These are phyloP conservation scores for Pleurotus cornucopiae DNA, from an alignment of 768 basidiomycete species.

Conservation along the genomic window DNA sequence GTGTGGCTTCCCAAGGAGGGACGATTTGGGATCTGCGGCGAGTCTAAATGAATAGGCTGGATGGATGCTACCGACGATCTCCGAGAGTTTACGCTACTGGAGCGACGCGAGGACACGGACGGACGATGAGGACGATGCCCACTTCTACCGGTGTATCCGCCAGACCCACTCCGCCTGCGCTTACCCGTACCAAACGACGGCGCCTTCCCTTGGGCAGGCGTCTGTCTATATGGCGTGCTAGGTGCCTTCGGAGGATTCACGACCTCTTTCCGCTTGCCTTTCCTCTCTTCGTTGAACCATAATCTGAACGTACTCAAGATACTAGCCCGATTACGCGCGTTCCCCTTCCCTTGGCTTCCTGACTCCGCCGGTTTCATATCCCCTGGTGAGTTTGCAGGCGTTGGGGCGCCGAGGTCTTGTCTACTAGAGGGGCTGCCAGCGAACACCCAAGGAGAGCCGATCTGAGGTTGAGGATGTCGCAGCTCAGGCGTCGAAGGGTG, in stretches of 20 bases:
- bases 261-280: constrained; percentile 74
- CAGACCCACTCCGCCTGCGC: constrained; percentile 43
- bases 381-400: constrained; percentile 51
- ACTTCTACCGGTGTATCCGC: constrained; percentile 20
- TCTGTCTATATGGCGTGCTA: constrained; percentile 16
- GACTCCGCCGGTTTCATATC: constrained; percentile 44
- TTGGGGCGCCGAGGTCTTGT: constrained; percentile 32
- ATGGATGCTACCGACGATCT: constrained; percentile 52
- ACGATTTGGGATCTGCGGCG: constrained; percentile 57
- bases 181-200: constrained; percentile 35
- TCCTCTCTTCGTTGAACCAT: constrained; percentile 91
- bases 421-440: constrained; percentile 37
- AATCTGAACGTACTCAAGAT: constrained; percentile 80
- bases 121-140: constrained; percentile 61
- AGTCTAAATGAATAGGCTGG: constrained; percentile 53
- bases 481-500: constrained; percentile 44
- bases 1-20: constrained; percentile 78
- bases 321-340: constrained; percentile 68
- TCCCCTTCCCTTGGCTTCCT: constrained; percentile 20
- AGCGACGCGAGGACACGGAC: constrained; percentile 78
- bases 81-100: constrained; percentile 87
- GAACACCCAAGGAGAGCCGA: constrained; percentile 75
- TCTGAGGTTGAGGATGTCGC: constrained; percentile 31
- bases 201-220: background rate
- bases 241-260: constrained; percentile 20